Conservation (phyloP, 331 rosid species). For the Telfairia occidentalis region DNA sequence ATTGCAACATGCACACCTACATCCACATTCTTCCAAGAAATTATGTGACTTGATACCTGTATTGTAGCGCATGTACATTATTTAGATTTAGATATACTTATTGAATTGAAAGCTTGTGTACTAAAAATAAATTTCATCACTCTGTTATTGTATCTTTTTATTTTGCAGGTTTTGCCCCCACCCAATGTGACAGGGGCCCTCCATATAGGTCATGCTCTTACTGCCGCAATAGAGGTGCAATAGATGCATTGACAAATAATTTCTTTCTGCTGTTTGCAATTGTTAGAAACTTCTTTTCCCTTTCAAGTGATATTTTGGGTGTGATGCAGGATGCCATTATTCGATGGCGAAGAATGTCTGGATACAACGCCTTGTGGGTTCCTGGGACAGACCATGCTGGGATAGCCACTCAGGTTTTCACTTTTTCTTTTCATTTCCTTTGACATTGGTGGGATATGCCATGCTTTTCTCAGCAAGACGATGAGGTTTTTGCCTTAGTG, state of each 20-base stretch:
- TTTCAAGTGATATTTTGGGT: slow-evolving; percentile 3
- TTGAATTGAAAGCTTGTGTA: not conserved
- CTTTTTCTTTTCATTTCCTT: slow-evolving; percentile 7
- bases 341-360: slow-evolving; percentile 93
- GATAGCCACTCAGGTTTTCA: slow-evolving; percentile 81
- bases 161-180: slow-evolving; percentile 81
- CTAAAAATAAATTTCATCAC: not conserved
- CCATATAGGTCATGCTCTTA: slow-evolving; percentile 94
- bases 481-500: not conserved
- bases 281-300: slow-evolving; percentile 2
- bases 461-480: not conserved
- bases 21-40: not conserved
- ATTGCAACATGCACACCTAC: not conserved
- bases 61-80: not conserved
- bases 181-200: slow-evolving; percentile 96
- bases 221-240: slow-evolving; percentile 83
- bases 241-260: not conserved
- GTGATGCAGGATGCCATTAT: slow-evolving; percentile 74
- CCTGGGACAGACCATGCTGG: slow-evolving; percentile 99
- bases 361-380: slow-evolving; percentile 88
- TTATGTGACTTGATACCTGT: not conserved
- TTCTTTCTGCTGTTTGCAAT: not conserved
- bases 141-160: not conserved
- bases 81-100: not conserved
- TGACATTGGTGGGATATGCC: not conserved